Conservation (phyloP, 805 yeast genomes). For the Saccharomycopsis capsularis region DNA sequence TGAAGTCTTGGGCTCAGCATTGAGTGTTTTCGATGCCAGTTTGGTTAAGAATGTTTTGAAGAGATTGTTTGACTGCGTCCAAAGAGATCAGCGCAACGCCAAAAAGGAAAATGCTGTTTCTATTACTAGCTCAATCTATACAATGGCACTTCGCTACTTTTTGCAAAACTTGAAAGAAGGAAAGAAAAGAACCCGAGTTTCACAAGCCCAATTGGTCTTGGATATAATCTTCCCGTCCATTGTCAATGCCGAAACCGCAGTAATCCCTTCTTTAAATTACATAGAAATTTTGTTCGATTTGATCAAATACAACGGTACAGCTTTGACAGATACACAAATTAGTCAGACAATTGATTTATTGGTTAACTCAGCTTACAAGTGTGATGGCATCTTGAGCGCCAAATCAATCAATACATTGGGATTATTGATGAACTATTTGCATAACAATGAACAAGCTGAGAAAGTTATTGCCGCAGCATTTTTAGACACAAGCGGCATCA, state of each 20-base stretch:
- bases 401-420: conserved; percentile 14
- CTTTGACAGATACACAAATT: not conserved
- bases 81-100: not conserved
- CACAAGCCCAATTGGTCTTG: not conserved
- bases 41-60: not conserved
- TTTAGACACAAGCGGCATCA: conserved; percentile 2
- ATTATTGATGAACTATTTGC: conserved; percentile 1
- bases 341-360: conserved; percentile 2
- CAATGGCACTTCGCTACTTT: conserved; percentile 19
- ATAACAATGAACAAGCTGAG: not conserved
- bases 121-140: conserved; percentile 14
- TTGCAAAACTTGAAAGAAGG: conserved; percentile 11
- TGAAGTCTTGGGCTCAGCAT: conserved; percentile 4
- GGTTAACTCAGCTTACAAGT: conserved; percentile 12
- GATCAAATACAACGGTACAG: conserved; percentile 10
- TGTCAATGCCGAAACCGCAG: not conserved
- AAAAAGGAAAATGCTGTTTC: conserved; percentile 1
- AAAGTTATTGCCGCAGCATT: conserved; percentile 3
- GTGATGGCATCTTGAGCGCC: conserved; percentile 14
- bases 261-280: conserved; percentile 13
- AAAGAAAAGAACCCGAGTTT: not conserved
- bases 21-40: not conserved
- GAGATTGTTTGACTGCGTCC: conserved; percentile 1
- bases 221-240: conserved; percentile 7
- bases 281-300: conserved; percentile 18